These are phyloP conservation scores for Amauroascus niger DNA, from an alignment of 2,329 filamentous ascomycete species.

Conservation along the genomic window DNA sequence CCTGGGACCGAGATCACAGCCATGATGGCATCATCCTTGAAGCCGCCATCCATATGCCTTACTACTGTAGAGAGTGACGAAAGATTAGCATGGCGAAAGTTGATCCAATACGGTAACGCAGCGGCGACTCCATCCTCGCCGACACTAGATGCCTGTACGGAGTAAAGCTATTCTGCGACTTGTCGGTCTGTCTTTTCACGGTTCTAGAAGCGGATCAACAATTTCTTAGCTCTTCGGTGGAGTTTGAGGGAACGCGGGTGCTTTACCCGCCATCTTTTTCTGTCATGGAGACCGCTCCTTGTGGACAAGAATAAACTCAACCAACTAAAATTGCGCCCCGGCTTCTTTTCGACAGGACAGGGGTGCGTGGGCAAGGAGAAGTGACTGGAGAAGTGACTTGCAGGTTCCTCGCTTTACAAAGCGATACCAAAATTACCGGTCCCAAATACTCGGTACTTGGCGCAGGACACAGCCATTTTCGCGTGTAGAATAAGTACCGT, in stretches of 20 bases:
- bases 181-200: background rate
- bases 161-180: background rate
- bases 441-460: background rate
- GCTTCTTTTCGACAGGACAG: background rate
- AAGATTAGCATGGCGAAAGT: slow-evolving; percentile 1
- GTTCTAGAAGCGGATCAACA: slow-evolving; percentile 7
- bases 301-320: too few species aligned
- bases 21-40: slow-evolving; percentile 6
- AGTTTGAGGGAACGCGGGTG: background rate
- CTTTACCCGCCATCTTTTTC: background rate
- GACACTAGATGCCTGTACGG: background rate
- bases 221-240: background rate
- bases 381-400: too few species aligned
- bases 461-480: background rate
- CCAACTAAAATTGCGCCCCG: background rate
- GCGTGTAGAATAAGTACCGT: background rate
- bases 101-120: background rate
- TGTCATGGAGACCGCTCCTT: background rate
- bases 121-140: background rate
- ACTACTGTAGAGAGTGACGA: background rate
- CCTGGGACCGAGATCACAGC: background rate
- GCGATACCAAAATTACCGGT: background rate
- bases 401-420: background rate
- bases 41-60: slow-evolving; percentile 9
- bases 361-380: too few species aligned